Evolutionary conservation across 805 yeast species (phyloP).

Genomic region (Starmerella sirachaensis): DNA sequence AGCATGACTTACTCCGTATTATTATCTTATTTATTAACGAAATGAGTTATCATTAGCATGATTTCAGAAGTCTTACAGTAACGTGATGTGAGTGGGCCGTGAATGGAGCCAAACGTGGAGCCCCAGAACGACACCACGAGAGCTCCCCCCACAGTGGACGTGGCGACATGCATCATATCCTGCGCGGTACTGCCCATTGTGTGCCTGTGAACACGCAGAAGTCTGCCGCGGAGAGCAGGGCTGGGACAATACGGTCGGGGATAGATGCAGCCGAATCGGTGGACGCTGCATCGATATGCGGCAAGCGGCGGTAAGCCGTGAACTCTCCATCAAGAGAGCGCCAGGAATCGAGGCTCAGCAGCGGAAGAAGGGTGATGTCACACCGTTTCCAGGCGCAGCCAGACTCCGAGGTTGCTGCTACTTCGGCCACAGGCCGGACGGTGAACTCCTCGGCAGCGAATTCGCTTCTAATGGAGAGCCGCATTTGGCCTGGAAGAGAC

Average conservation of each 20-base stretch:
- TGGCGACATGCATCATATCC: no score
- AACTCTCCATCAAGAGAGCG: conserved; percentile 12
- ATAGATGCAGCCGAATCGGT: neutral
- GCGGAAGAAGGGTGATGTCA: conserved; percentile 16
- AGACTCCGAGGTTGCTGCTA: neutral
- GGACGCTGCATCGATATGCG: neutral
- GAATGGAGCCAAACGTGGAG: no score
- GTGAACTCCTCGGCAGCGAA: conserved; percentile 7
- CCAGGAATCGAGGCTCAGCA: conserved; percentile 9
- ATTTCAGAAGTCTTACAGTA: no score
- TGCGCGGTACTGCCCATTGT: conserved; percentile 8
- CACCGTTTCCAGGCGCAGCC: conserved; percentile 18
- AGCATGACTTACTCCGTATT: neutral
- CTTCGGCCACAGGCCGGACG: neutral
- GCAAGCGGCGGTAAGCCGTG: conserved; percentile 1
- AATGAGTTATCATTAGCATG: neutral
- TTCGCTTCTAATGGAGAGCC: conserved; percentile 5
- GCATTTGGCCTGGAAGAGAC: neutral
- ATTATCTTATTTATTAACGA: neutral
- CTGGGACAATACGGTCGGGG: conserved; percentile 2
- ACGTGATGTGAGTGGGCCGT: no score
- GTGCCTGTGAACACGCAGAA: conserved; percentile 14
- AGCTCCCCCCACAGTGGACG: no score
- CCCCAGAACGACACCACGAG: no score
- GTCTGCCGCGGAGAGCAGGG: conserved; percentile 10